These are phyloP conservation scores for Rhodotorula kratochvilovae DNA, from an alignment of 768 basidiomycete genomes.

Conservation along the genomic window DNA sequence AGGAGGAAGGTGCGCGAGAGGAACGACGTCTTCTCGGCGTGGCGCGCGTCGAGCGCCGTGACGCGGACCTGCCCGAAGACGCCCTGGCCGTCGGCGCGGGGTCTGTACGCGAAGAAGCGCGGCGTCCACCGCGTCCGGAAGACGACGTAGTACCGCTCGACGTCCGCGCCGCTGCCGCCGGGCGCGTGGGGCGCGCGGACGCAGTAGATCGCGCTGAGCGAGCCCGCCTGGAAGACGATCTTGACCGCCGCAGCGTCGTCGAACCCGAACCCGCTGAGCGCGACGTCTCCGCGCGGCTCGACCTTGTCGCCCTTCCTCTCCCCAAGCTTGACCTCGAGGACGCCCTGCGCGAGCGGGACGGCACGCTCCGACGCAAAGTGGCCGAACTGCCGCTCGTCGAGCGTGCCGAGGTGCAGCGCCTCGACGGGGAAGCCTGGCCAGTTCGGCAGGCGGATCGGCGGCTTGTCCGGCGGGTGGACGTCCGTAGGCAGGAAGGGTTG, in stretches of 20 bases:
- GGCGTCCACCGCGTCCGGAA: slow-evolving; percentile 13
- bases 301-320: neutral
- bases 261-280: slow-evolving; percentile 3
- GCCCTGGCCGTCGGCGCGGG: too few species aligned
- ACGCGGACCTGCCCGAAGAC: neutral
- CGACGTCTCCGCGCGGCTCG: neutral
- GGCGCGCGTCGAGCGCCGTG: slow-evolving; percentile 11
- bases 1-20: slow-evolving; percentile 7
- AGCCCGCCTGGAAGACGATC: neutral
- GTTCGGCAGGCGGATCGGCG: neutral
- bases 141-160: neutral
- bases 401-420: slow-evolving; percentile 8
- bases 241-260: neutral
- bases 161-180: neutral
- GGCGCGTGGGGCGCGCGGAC: neutral
- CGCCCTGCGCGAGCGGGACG: neutral
- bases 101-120: neutral
- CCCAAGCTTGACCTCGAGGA: neutral
- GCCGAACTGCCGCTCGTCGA: slow-evolving; percentile 16
- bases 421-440: slow-evolving; percentile 6
- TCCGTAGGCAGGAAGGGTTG: neutral
- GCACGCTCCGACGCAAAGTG: slow-evolving; percentile 1
- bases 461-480: neutral
- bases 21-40: neutral
- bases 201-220: neutral